phyloP scores from a whole-genome alignment of 177 flowering plant genomes.

The Telopea speciosissima region DNA sequence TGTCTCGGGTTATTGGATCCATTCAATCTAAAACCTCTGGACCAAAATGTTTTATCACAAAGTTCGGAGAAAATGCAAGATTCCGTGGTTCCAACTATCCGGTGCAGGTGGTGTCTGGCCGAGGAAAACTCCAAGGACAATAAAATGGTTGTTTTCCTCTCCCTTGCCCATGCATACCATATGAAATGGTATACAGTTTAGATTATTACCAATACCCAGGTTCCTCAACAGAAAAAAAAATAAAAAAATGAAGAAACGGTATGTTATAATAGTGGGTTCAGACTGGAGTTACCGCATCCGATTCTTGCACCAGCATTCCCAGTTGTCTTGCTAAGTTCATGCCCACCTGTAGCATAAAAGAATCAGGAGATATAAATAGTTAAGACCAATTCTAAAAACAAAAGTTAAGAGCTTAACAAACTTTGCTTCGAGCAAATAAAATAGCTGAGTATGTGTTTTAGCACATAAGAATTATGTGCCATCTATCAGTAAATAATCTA shows the following conservation, averaged over 20 bases:
- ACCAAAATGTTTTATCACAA: too few species aligned
- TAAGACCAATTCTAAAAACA: neutral
- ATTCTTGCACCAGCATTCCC: conserved; percentile 95
- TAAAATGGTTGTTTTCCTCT: neutral
- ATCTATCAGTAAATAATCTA: too few species aligned
- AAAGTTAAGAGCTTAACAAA: too few species aligned
- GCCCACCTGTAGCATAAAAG: conserved; percentile 54
- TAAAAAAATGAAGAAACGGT: neutral
- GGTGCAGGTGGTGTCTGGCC: neutral
- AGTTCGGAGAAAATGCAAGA: neutral
- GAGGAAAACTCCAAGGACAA: neutral
- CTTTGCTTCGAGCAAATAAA: neutral
- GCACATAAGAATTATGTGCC: too few species aligned
- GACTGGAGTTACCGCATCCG: conserved; percentile 61
- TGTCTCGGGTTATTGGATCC: neutral
- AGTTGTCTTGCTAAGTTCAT: conserved; percentile 87
- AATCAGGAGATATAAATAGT: neutral
- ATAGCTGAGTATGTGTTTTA: neutral
- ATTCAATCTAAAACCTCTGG: neutral
- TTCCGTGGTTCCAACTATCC: neutral
- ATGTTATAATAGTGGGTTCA: neutral
- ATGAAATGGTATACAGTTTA: neutral
- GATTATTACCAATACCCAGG: neutral
- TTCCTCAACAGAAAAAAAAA: neutral
- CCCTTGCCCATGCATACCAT: neutral